Evolutionary conservation across 129 eudicot genomes (phyloP), one percentile per base, ranked within the genome.

Genomic region (Artemisia annua): DNA sequence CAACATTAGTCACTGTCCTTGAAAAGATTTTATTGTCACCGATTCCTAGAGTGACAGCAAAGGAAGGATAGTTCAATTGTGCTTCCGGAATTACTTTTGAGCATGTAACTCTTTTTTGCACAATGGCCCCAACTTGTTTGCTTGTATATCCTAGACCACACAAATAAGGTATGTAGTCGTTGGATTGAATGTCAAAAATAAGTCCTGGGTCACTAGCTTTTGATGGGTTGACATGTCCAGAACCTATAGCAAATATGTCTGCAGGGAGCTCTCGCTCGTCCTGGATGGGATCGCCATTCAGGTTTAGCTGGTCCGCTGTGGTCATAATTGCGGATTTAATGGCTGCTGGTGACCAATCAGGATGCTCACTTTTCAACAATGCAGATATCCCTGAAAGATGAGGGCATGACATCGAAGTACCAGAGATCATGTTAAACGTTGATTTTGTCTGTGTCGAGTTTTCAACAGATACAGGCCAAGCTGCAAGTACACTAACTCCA

Each of bases 261-360:
- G 92, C 86, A 1, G 76, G 79, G 16, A 67, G 62, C 17, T 22
- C 67, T 48, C 64, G 54, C 54, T 84, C 84, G 51, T 84, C 84
- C 24, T 59, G 44, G 60, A 84, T 84, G 6, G 83, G 87, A 0
- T 69, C n/a, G 1, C 39, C 44, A 3, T 75, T 59, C 16, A 60
- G 82, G 74, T 72, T 84, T 46, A 76, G 62, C 2, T 46, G 14
- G 18, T 81, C 76, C 5, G 88, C 85, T 0, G 92, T 87, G 8
- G 92, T 87, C 92, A 87, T 87, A 68, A 87, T 84, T 0, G 88
- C 86, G 1, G 91, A 86, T 69, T 86, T 86, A 1, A 86, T 86
- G 15, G 86, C 92, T 5, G 92, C 92, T 4, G 88, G 88, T 5
- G 92, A 81, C 92, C 92, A 87, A 35, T 71, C 81, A 46, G 88